A percentile compares a stretch with the other conserved stretches of the same genome.
Conservation (phyloP, 2,329 filamentous ascomycete genomes). For the Reticulascus tulasneorum region DNA sequence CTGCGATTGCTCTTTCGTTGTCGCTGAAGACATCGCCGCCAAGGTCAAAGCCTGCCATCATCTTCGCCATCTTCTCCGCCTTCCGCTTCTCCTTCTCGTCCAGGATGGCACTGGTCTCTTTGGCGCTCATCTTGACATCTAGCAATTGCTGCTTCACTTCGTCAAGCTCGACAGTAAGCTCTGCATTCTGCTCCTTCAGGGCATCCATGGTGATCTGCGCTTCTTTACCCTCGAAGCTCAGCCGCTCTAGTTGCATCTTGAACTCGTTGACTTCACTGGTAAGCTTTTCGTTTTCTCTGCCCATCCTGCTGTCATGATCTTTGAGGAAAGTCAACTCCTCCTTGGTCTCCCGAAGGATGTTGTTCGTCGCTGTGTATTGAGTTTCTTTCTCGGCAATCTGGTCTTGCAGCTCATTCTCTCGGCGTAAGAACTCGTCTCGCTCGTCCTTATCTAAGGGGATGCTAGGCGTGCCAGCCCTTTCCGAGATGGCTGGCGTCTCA, state of each 20-base stretch:
- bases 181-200: conserved; percentile 90
- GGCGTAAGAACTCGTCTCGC: conserved; percentile 87
- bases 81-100: conserved; percentile 99
- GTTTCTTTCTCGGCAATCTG: conserved; percentile 92
- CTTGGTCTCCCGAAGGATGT: conserved; percentile 74
- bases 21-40: conserved; percentile 90
- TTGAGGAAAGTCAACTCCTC: conserved; percentile 84
- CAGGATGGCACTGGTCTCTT: conserved; percentile 82
- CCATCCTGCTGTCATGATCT: conserved; percentile 76
- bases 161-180: conserved; percentile 87
- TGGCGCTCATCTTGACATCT: conserved; percentile 93
- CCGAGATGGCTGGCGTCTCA: conserved; percentile 64
- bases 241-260: conserved; percentile 93
- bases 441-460: conserved; percentile 92
- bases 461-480: conserved; percentile 82
- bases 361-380: conserved; percentile 72
- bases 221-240: conserved; percentile 95
- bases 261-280: conserved; percentile 84
- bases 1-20: conserved; percentile 80
- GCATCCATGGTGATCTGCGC: conserved; percentile 97
- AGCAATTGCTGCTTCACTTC: conserved; percentile 94
- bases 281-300: conserved; percentile 86
- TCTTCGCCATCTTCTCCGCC: conserved; percentile 98
- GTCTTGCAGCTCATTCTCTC: conserved; percentile 96
- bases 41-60: conserved; percentile 98